Evolutionary conservation across 2,329 filamentous ascomycete genomes (phyloP), one percentile per base, ranked within the genome.

Genomic region (Alternaria solani): DNA sequence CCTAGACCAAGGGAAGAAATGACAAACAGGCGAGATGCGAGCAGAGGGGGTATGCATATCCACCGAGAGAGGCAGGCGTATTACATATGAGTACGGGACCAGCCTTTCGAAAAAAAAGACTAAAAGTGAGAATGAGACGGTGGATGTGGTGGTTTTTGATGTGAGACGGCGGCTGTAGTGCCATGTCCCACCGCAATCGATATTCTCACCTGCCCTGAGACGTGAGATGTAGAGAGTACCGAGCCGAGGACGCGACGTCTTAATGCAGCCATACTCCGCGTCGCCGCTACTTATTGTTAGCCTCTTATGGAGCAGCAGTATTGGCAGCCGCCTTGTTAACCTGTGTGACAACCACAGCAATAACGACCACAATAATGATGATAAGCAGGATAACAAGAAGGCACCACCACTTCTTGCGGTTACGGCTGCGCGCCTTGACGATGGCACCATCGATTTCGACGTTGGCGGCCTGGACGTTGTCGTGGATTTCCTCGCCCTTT

Each of bases 361-460:
- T 74, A 47, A 82, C 62, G 55, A 79, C 76, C 62, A 82, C 68
- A 56, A 76, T 65, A 46, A 76, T 73, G 58, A 77, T 67, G 63
- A 76, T 72, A 64, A 79, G 64, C 48, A 80, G 65, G 70, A 85
- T 82, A 73, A 97, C 92, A 72, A 90, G 89, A 69, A 97, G 81
- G 84, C 93, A 97, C 78, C 91, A 94, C 94, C 93, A 97, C 91
- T 97, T 97, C 93, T 96, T 96, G 91, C 92, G 70, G 88, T 87
- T 77, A 55, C 75, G 72, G 63, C 66, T 68, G 54, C 90, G 86
- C 8, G 94, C 94, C 69, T 92, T 96, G 62, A 86, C 85, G 64
- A 97, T 91, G 12, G 94, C 94, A n/a, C 86, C 87, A 39, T 86
- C 88, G 61, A 98, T 91, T 79, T 97, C 88, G 64, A 88, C 86